Evolutionary conservation across 1,284 basidiomycete genomes (phyloP).

Genomic region (Tylopilus sp.): DNA sequence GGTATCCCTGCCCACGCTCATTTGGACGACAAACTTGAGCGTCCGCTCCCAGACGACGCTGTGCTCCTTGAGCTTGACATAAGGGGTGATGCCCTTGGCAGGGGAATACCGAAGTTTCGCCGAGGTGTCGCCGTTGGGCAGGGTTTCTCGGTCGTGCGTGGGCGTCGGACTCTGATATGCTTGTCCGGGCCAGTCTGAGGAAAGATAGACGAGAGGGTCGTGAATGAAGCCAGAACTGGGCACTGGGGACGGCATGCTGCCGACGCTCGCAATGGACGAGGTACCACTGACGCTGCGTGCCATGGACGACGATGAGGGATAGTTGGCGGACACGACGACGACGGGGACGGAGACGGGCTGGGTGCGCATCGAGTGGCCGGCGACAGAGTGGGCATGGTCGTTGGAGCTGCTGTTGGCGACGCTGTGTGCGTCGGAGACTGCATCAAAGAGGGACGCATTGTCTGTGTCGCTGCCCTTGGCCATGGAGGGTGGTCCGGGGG

Average conservation of each 20-base stretch:
- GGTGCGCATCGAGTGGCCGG: neutral
- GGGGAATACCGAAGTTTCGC: constrained; percentile 31
- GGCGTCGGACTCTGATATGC: neutral
- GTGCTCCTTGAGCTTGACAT: constrained; percentile 55
- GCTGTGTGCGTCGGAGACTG: constrained; percentile 26
- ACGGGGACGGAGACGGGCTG: constrained; percentile 27
- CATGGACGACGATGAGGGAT: constrained; percentile 10
- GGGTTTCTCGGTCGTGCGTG: neutral
- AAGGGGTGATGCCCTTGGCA: constrained; percentile 54
- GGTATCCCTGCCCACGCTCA: constrained; percentile 51
- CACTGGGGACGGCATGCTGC: constrained; percentile 19
- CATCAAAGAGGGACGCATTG: constrained; percentile 27
- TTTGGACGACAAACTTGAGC: constrained; percentile 54
- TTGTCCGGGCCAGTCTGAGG: constrained; percentile 27
- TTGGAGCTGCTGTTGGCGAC: constrained; percentile 29
- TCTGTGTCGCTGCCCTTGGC: constrained; percentile 26
- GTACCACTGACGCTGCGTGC: constrained; percentile 23
- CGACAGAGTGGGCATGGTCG: constrained; percentile 8
- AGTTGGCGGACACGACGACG: constrained; percentile 34
- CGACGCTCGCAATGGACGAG: constrained; percentile 20
- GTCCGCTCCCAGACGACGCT: constrained; percentile 54
- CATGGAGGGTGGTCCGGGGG: neutral
- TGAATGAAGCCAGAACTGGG: constrained; percentile 10
- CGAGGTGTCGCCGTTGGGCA: neutral
- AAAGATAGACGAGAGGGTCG: constrained; percentile 19